phyloP scores from a whole-genome alignment of 495 filamentous ascomycete genomes.

The Podospora bellae-mahoneyi region DNA sequence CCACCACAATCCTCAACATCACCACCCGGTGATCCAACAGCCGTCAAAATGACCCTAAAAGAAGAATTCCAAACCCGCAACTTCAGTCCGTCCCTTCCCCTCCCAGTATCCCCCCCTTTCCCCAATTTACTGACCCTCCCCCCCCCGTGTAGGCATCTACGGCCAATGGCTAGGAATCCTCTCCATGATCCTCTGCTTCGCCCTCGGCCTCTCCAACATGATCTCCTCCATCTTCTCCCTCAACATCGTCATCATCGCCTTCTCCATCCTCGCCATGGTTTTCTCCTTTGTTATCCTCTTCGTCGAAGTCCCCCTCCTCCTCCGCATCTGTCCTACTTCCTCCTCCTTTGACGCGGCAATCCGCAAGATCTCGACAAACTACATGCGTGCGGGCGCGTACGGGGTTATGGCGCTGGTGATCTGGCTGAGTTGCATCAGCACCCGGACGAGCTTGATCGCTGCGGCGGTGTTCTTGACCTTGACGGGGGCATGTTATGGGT shows the following conservation, averaged over 20 bases:
- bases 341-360: conserved; percentile 83
- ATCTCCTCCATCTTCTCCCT: conserved; percentile 81
- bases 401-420: conserved; percentile 73
- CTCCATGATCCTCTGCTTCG: conserved; percentile 92
- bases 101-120: neutral
- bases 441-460: conserved; percentile 71
- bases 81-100: conserved; percentile 72
- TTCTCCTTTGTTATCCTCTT: conserved; percentile 88
- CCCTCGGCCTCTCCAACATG: conserved; percentile 89
- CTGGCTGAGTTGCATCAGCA: conserved; percentile 68
- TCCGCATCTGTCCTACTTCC: conserved; percentile 97
- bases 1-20: neutral
- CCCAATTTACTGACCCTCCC: neutral
- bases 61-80: conserved; percentile 91
- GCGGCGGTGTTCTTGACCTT: conserved; percentile 77
- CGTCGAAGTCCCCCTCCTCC: conserved; percentile 91
- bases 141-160: neutral
- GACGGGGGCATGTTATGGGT: conserved; percentile 74
- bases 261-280: conserved; percentile 77
- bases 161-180: conserved; percentile 74
- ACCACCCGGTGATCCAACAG: neutral
- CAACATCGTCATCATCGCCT: conserved; percentile 65
- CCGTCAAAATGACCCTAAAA: conserved; percentile 49
- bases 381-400: conserved; percentile 95
- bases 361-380: conserved; percentile 89